These are phyloP conservation scores for Periconia sp. DNA, from an alignment of 2,329 filamentous ascomycete genomes.

Conservation along the genomic window DNA sequence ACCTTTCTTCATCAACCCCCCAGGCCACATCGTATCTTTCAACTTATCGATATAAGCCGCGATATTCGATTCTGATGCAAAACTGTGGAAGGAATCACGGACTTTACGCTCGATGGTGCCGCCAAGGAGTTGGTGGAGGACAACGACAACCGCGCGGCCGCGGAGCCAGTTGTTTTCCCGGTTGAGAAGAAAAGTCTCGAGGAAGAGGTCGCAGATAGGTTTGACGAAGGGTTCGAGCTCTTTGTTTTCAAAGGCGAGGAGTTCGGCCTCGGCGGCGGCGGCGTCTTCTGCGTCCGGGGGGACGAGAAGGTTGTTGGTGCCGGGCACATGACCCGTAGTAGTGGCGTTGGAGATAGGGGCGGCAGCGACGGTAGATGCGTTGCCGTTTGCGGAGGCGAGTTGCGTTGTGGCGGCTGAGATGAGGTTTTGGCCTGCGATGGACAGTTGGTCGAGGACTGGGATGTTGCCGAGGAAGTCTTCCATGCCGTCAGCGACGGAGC, in stretches of 20 bases:
- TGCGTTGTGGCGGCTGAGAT: constrained; percentile 70
- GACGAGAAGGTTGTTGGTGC: constrained; percentile 48
- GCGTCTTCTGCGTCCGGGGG: constrained; percentile 43
- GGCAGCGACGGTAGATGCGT: constrained; percentile 1
- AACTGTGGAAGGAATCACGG: constrained; percentile 74
- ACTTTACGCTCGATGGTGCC: constrained; percentile 96
- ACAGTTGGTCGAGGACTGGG: constrained; percentile 91
- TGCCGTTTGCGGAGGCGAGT: constrained; percentile 41
- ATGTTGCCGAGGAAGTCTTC: constrained; percentile 97
- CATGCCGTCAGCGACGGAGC: constrained; percentile 96
- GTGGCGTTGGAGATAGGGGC: background rate
- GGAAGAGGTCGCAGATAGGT: constrained; percentile 95
- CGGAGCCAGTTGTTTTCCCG: constrained; percentile 96
- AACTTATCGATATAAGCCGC: constrained; percentile 73
- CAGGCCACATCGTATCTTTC: constrained; percentile 81
- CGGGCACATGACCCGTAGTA: constrained; percentile 48
- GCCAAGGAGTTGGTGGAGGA: constrained; percentile 91
- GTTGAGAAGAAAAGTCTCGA: constrained; percentile 93
- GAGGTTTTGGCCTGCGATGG: constrained; percentile 87
- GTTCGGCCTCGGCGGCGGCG: constrained; percentile 85
- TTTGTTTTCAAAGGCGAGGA: constrained; percentile 81
- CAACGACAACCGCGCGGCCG: constrained; percentile 91
- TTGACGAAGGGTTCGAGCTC: constrained; percentile 96
- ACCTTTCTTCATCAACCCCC: constrained; percentile 56
- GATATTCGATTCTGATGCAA: constrained; percentile 77